Evolutionary conservation across 805 yeast species (phyloP).

Genomic region (Cyberlindnera mississippiensis): DNA sequence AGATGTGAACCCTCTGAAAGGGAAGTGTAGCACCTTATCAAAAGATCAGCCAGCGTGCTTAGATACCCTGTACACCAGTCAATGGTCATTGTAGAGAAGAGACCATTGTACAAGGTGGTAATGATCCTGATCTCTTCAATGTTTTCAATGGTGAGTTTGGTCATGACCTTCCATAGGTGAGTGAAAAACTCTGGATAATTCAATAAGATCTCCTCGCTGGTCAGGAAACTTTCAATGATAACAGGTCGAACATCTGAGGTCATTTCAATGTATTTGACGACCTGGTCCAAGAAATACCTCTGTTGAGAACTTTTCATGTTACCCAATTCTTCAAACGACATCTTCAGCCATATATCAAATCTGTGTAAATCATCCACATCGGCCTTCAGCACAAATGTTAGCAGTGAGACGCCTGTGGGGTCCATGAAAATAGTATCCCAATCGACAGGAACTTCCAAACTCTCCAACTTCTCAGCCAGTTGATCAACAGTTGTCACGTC

Average conservation of each 20-base stretch:
- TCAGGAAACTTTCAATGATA: slow-evolving; percentile 7
- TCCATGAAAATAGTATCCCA: slow-evolving; percentile 13
- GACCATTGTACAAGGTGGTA: slow-evolving; percentile 3
- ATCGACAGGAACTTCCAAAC: slow-evolving; percentile 4
- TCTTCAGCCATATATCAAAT: slow-evolving; percentile 13
- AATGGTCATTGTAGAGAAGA: neutral
- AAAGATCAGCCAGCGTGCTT: slow-evolving; percentile 1
- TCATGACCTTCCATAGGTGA: slow-evolving; percentile 12
- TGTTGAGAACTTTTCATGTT: slow-evolving; percentile 1
- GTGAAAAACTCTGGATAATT: slow-evolving; percentile 2
- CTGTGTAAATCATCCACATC: neutral
- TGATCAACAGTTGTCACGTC: slow-evolving; percentile 4
- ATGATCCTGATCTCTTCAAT: slow-evolving; percentile 6
- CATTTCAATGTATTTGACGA: slow-evolving; percentile 8
- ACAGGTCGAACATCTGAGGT: slow-evolving; percentile 11
- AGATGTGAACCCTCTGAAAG: no score
- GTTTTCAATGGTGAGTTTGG: slow-evolving; percentile 1
- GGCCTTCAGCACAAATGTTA: slow-evolving; percentile 7
- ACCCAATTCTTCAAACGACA: slow-evolving; percentile 9
- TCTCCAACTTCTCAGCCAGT: slow-evolving; percentile 7
- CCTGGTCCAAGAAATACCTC: slow-evolving; percentile 5
- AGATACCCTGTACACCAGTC: slow-evolving; percentile 14
- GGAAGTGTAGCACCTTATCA: slow-evolving; percentile 4
- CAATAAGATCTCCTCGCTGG: slow-evolving; percentile 3
- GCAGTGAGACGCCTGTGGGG: slow-evolving; percentile 5